Evolutionary conservation across 2,329 filamentous ascomycete genomes (phyloP).

Genomic region (Hypomyces rosellus): DNA sequence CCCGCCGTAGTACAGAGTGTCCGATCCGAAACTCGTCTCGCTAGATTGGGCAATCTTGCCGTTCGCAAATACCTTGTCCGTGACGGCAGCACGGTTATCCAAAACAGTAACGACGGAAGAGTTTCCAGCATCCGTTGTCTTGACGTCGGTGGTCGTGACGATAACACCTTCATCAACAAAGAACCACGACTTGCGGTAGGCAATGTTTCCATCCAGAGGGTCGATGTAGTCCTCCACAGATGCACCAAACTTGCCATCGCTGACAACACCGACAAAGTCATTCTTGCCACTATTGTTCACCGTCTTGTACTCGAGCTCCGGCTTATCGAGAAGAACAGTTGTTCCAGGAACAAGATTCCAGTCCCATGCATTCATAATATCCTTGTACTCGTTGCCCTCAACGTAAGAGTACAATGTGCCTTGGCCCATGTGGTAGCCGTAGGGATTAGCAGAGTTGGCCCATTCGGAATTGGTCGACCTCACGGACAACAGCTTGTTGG

Average conservation of each 20-base stretch:
- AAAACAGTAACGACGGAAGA: constrained; percentile 15
- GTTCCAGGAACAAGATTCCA: constrained; percentile 20
- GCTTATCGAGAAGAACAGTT: constrained; percentile 15
- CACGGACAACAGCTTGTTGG: constrained; percentile 18
- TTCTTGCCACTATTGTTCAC: constrained; percentile 12
- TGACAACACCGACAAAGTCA: constrained; percentile 20
- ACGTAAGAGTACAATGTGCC: constrained; percentile 19
- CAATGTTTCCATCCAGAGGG: constrained; percentile 13
- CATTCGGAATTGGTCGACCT: constrained; percentile 16
- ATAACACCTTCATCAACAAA: constrained; percentile 17
- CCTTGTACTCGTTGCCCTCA: constrained; percentile 19
- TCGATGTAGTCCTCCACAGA: constrained; percentile 17
- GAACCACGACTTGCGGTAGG: constrained; percentile 19
- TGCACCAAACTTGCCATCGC: constrained; percentile 15
- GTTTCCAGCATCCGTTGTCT: constrained; percentile 1
- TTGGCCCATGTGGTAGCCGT: constrained; percentile 19
- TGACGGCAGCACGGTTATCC: constrained; percentile 16
- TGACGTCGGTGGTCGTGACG: constrained; percentile 13
- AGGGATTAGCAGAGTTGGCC: constrained; percentile 18
- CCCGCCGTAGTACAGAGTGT: constrained; percentile 16
- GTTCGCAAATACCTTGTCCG: constrained; percentile 11
- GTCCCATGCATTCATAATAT: constrained; percentile 19
- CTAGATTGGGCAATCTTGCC: constrained; percentile 1
- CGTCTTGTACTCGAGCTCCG: constrained; percentile 3
- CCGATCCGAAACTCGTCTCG: neutral